Conservation (phyloP, 2,329 filamentous ascomycete genomes). For the Claviceps pazoutovae region DNA sequence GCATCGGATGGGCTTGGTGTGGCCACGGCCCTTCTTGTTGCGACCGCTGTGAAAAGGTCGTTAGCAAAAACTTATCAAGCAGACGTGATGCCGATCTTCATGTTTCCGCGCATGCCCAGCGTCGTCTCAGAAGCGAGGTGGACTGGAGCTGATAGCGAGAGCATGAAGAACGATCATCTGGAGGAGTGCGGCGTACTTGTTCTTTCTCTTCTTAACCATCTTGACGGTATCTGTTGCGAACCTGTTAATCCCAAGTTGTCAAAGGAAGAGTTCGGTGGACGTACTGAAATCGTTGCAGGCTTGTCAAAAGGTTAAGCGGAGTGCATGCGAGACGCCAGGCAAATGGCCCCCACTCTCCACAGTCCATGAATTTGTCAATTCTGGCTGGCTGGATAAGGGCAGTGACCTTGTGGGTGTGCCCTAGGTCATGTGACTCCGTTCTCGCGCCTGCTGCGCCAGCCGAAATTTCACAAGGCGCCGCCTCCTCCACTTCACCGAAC, state of each 20-base stretch:
- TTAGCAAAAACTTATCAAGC: constrained; percentile 10
- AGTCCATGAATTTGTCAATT: constrained; percentile 3
- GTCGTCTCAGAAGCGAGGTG: constrained; percentile 5
- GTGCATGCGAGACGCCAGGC: background rate
- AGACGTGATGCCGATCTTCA: background rate
- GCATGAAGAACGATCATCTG: background rate
- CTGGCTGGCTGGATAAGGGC: constrained; percentile 9
- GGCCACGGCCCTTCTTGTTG: constrained; percentile 99
- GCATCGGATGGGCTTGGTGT: constrained; percentile 95
- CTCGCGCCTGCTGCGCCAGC: constrained; percentile 5
- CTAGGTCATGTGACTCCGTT: constrained; percentile 14
- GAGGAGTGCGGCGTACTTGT: constrained; percentile 35
- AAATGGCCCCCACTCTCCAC: constrained; percentile 7
- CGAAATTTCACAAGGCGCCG: constrained; percentile 17
- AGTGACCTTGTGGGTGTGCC: constrained; percentile 9
- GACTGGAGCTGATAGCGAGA: constrained; percentile 1
- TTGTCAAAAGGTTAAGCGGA: constrained; percentile 2
- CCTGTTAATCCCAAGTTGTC: constrained; percentile 18
- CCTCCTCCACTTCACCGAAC: constrained; percentile 14
- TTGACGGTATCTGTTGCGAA: constrained; percentile 39
- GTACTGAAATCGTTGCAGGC: background rate
- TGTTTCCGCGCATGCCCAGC: constrained; percentile 4
- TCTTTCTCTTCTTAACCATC: constrained; percentile 62
- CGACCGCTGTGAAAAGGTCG: constrained; percentile 53
- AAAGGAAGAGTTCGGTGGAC: constrained; percentile 8